A percentile compares a stretch with the other conserved stretches of the same genome.
Evolutionary conservation across 768 basidiomycete genomes (phyloP).

Genomic region (Rhizopogon roseolus): DNA sequence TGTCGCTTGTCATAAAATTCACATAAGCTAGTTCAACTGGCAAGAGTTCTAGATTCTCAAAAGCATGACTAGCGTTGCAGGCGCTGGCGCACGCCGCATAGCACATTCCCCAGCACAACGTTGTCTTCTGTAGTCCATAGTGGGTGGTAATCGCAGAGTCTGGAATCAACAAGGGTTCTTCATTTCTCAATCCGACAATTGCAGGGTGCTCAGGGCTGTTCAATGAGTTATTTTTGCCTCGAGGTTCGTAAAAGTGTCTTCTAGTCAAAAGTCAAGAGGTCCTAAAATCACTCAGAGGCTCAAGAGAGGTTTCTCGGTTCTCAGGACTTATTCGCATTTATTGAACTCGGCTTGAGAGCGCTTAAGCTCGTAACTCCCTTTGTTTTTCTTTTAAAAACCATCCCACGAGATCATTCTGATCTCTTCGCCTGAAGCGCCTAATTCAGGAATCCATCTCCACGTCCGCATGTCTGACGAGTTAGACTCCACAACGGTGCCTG

Average conservation of each 20-base stretch:
- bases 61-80: too few species aligned
- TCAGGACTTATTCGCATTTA: neutral
- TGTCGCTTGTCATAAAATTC: too few species aligned
- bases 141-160: too few species aligned
- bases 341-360: neutral
- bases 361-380: neutral
- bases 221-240: neutral
- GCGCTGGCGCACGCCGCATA: too few species aligned
- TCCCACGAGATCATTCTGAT: neutral
- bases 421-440: neutral
- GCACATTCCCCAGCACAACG: neutral
- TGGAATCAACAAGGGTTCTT: neutral
- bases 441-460: neutral
- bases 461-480: conserved; percentile 5
- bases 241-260: neutral
- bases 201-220: neutral
- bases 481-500: conserved; percentile 23
- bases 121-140: neutral
- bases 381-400: too few species aligned
- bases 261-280: neutral
- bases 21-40: too few species aligned
- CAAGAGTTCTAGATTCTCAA: too few species aligned
- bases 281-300: too few species aligned
- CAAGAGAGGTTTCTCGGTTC: neutral
- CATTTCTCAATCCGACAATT: neutral